A percentile compares a stretch with the other conserved stretches of the same genome.
Conservation (phyloP, 345 rosid species). For the Adansonia digitata region DNA sequence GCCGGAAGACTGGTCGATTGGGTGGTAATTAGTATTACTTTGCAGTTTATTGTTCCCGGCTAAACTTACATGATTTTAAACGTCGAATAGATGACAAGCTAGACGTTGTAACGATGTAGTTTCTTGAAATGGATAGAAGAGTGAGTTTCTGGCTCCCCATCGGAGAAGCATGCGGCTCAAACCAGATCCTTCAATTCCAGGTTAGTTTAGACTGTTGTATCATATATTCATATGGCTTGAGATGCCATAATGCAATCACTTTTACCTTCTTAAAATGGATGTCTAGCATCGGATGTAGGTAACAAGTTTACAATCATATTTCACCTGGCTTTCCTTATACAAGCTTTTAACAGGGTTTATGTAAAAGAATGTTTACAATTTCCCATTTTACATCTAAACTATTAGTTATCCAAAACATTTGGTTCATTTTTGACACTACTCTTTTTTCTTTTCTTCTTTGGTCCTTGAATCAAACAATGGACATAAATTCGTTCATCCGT, state of each 20-base stretch:
- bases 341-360: neutral
- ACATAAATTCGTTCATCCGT: neutral
- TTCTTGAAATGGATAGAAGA: neutral
- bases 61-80: neutral
- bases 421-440: neutral
- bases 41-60: neutral
- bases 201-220: slow-evolving; percentile 6
- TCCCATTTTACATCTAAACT: neutral
- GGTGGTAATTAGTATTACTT: neutral
- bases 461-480: neutral
- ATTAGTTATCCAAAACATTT: neutral
- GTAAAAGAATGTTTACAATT: neutral
- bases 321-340: neutral
- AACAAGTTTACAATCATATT: neutral
- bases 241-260: neutral
- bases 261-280: neutral
- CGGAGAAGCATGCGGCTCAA: neutral
- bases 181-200: slow-evolving; percentile 2
- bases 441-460: neutral
- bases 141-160: neutral
- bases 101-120: neutral
- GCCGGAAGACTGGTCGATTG: slow-evolving; percentile 5
- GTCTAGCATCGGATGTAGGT: neutral
- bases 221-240: slow-evolving; percentile 8
- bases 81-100: neutral